These are phyloP conservation scores for Cyclocybe cylindracea DNA, from an alignment of 768 basidiomycete genomes.

Conservation along the genomic window DNA sequence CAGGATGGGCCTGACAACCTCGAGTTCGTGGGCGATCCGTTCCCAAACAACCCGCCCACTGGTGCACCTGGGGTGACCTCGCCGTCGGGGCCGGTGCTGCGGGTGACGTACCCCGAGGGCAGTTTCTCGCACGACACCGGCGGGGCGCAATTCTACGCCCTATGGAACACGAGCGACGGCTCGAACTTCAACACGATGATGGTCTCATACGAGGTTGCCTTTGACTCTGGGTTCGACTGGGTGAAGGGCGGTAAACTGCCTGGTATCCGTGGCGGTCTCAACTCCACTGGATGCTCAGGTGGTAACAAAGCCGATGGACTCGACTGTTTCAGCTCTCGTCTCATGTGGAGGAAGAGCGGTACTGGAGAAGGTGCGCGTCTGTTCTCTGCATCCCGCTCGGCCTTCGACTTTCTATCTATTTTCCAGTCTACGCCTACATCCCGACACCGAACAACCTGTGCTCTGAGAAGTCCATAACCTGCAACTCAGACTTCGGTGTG, in stretches of 20 bases:
- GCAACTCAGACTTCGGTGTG: conserved; percentile 78
- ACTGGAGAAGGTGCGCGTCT: conserved; percentile 63
- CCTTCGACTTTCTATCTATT: background rate
- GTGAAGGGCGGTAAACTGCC: conserved; percentile 79
- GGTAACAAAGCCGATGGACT: conserved; percentile 62
- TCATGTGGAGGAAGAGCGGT: conserved; percentile 76
- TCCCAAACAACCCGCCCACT: conserved; percentile 46
- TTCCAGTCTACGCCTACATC: conserved; percentile 79
- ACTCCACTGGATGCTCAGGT: conserved; percentile 66
- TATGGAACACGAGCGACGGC: conserved; percentile 65
- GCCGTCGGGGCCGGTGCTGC: conserved; percentile 47
- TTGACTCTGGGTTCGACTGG: conserved; percentile 65
- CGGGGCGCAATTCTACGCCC: conserved; percentile 66
- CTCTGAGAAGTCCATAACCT: conserved; percentile 50
- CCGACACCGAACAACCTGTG: conserved; percentile 65
- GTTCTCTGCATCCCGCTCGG: conserved; percentile 13
- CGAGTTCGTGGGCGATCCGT: conserved; percentile 68
- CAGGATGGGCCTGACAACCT: conserved; percentile 58
- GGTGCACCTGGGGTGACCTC: conserved; percentile 25
- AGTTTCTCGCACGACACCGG: conserved; percentile 61
- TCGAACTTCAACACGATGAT: conserved; percentile 67
- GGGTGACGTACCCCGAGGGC: conserved; percentile 63
- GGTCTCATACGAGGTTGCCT: conserved; percentile 74
- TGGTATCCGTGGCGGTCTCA: conserved; percentile 69
- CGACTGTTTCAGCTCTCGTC: conserved; percentile 70